Evolutionary conservation across 78 protist genomes (phyloP).

Genomic region (Polysphondylium violaceum): DNA sequence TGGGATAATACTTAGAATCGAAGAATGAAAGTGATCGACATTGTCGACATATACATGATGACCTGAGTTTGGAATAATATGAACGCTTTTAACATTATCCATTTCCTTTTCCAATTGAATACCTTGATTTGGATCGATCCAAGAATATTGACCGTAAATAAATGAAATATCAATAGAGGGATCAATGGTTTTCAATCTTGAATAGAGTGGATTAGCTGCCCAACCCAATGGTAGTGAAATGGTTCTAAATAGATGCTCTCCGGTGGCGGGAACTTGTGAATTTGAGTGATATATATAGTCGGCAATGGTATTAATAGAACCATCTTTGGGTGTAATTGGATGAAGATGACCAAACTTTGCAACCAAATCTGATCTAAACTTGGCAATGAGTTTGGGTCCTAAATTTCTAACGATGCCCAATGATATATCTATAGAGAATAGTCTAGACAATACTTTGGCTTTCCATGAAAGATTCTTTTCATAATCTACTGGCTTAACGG

Average conservation of each 20-base stretch:
- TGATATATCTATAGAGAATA: slow-evolving; percentile 17
- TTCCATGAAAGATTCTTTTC: slow-evolving; percentile 25
- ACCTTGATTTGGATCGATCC: slow-evolving; percentile 45
- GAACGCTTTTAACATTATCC: slow-evolving; percentile 34
- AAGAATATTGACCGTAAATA: slow-evolving; percentile 47
- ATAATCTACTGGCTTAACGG: slow-evolving; percentile 15
- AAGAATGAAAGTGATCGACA: slow-evolving; percentile 26
- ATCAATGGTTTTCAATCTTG: slow-evolving; percentile 16
- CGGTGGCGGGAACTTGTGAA: slow-evolving; percentile 44
- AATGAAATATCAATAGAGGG: slow-evolving; percentile 30
- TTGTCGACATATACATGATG: slow-evolving; percentile 62
- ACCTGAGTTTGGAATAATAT: slow-evolving; percentile 19
- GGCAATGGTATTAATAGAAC: slow-evolving; percentile 19
- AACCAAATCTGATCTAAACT: slow-evolving; percentile 21
- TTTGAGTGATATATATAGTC: slow-evolving; percentile 62
- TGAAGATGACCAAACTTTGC: slow-evolving; percentile 9
- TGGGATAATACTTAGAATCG: slow-evolving; percentile 13
- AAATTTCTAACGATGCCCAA: background rate
- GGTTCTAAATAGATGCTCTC: slow-evolving; percentile 32
- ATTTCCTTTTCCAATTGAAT: slow-evolving; percentile 16
- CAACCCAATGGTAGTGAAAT: slow-evolving; percentile 55
- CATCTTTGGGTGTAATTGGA: slow-evolving; percentile 10
- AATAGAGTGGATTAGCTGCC: slow-evolving; percentile 29
- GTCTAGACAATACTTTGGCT: slow-evolving; percentile 7
- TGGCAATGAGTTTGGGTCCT: slow-evolving; percentile 40